Evolutionary conservation across 2,329 filamentous ascomycete species (phyloP), one percentile per base, ranked within the genome.

Genomic region (Xylaria sp.): DNA sequence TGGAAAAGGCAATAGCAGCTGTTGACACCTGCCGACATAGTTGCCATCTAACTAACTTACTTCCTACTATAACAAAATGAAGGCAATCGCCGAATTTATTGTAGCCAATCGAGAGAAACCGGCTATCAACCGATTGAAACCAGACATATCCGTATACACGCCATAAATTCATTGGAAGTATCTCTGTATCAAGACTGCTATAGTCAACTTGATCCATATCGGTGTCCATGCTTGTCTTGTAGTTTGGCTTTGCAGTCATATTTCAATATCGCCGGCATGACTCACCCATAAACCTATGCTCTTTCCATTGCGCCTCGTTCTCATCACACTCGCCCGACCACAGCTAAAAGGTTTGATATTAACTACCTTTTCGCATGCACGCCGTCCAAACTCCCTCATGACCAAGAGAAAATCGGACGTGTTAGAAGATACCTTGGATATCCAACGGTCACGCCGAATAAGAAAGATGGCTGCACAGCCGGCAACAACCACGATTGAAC

Each of bases 401-500:
- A 63, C 75, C 32, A 79, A 79, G 72, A 75, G 77, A 62, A 76
- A 74, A 67, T 72, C 53, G 5, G 72, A 75, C 28, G 63, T 34
- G 18, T 41, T 75, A 60, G 75, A 70, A 60, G 68, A 73, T 36
- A 55, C 10, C 39, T 64, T 52, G 20, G 52, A 43, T 34, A 60
- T 59, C 39, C 71, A 70, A 64, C 73, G 72, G 18, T 71, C 72
- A 20, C 62, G 70, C 32, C 70, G 61, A 43, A 72, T 74, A 45
- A 73, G 73, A 56, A 78, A 72, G 63, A 78, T 79, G 77, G 66
- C 72, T 34, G 55, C 74, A 6, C 70, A 73, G 52, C 74, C 75
- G 7, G 72, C 71, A 1, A 77, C 75, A 23, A 73, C 75, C 41
- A 78, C 73, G 23, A 78, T 88, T 46, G 76, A 80, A 66, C 88